Conservation (phyloP, 2,329 filamentous ascomycete genomes). For the Verticillium klebahnii region DNA sequence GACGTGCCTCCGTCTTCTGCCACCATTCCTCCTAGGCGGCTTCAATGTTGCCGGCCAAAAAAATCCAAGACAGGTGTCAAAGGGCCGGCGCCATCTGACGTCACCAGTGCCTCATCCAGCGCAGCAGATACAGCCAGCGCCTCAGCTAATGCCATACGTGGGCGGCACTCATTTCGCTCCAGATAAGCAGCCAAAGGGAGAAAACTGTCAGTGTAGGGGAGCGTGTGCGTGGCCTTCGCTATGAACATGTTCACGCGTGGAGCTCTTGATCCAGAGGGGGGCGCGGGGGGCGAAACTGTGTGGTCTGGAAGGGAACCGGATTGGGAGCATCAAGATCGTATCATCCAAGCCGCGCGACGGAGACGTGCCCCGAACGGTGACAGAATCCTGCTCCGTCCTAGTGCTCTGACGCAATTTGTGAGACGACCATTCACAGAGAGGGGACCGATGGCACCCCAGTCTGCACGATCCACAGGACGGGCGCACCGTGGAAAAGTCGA, state of each 20-base stretch:
- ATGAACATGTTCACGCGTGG: too few species aligned
- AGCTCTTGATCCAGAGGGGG: background rate
- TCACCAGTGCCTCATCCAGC: background rate
- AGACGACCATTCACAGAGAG: slow-evolving; percentile 5
- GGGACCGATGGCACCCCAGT: slow-evolving; percentile 5
- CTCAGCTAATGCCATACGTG: background rate
- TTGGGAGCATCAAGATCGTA: background rate
- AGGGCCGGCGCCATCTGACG: background rate
- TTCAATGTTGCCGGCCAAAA: background rate
- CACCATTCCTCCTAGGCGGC: background rate
- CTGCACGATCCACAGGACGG: slow-evolving; percentile 1
- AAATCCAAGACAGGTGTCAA: background rate
- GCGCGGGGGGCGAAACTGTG: background rate
- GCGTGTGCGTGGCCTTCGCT: too few species aligned
- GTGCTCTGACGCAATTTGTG: slow-evolving; percentile 13
- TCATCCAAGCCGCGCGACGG: background rate
- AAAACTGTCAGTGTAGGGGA: background rate
- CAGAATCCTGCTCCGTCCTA: slow-evolving; percentile 1
- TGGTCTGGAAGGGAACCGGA: background rate
- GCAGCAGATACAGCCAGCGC: background rate
- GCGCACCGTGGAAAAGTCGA: background rate
- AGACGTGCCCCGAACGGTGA: slow-evolving; percentile 1
- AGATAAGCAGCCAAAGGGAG: background rate
- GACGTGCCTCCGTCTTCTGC: background rate
- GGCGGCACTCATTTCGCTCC: too few species aligned